Base-by-base conservation (phyloP, 257 asterid genomes). In the Asclepias syriaca region DNA sequence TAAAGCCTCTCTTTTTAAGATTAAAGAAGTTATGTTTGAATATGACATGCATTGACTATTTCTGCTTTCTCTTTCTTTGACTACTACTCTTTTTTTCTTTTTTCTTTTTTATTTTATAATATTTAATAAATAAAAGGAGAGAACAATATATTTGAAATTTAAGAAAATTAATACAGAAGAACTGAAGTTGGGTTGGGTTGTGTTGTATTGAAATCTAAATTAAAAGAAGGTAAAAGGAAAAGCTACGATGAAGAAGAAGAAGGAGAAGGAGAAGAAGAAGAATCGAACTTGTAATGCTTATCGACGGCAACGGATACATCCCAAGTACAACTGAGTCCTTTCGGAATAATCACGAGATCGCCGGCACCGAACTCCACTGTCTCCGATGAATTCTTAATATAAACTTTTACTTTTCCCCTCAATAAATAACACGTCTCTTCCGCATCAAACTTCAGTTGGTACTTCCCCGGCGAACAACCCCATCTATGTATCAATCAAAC, bases 261-360 rank as follows among this genome's bases (percentile, higher is more conserved):
- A 16, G 77, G n/a, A n/a, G n/a, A n/a, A n/a, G n/a, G 7, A 12
- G 65, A 49, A 66, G 72, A 55, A 40, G 71, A 57, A 16, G 77
- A 66, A 59, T 87, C 90, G 78, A 93, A 93, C 88, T 85, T 90
- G 84, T 93, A 93, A 84, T 93, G 90, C 64, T 93, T 93, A 64
- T 93, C 97, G 45, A 93, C 88, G 10, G 90, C 84, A 63, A 87
- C 70, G 27, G 90, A 83, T 7, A 90, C 95, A 56, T 93, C 98
- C 98, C 98, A 93, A 34, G 97, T 93, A 85, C 98, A 93, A 79
- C 89, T 85, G 11, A 90, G 84, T 8, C 98, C 96, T 75, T 89
- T 87, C 9, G 98, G 98, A 8, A 93, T 75, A 9, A 89, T 70
- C 12, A 93, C 98, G 5, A 90, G 90, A 81, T 93, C 97, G 6